Evolutionary conservation across 2,329 filamentous ascomycete species (phyloP).

Genomic region (Aspergillus luchuensis): DNA sequence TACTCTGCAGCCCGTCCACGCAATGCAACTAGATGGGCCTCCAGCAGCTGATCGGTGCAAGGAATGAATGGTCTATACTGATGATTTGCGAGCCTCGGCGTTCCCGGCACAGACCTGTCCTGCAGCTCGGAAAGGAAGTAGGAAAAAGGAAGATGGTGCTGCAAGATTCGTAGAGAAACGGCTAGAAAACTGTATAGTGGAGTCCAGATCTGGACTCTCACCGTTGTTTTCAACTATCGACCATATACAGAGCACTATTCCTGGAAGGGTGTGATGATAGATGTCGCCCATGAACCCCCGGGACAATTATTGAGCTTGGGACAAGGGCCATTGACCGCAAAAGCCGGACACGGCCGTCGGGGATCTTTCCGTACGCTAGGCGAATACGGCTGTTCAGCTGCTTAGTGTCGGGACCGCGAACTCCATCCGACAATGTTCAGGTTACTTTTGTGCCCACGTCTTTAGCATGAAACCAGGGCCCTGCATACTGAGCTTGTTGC

Average conservation of each 20-base stretch:
- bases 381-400: background rate
- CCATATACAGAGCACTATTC: conserved; percentile 2
- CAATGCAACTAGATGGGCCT: background rate
- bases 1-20: background rate
- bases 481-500: background rate
- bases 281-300: background rate
- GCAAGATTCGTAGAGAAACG: conserved; percentile 4
- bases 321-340: background rate
- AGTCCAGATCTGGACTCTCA: conserved; percentile 1
- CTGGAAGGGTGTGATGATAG: background rate
- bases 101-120: background rate
- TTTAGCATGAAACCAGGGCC: background rate
- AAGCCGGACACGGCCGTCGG: background rate
- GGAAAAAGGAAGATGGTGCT: background rate
- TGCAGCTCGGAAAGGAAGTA: background rate
- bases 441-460: background rate
- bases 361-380: background rate
- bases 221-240: conserved; percentile 4
- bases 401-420: background rate
- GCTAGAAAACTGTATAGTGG: conserved; percentile 7
- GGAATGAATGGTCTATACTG: background rate
- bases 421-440: background rate
- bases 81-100: background rate
- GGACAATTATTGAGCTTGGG: background rate
- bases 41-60: background rate